Evolutionary conservation across 176 grass and related monocot species (phyloP), one percentile per base, ranked within the genome.

Genomic region (Ensete glaucum): DNA sequence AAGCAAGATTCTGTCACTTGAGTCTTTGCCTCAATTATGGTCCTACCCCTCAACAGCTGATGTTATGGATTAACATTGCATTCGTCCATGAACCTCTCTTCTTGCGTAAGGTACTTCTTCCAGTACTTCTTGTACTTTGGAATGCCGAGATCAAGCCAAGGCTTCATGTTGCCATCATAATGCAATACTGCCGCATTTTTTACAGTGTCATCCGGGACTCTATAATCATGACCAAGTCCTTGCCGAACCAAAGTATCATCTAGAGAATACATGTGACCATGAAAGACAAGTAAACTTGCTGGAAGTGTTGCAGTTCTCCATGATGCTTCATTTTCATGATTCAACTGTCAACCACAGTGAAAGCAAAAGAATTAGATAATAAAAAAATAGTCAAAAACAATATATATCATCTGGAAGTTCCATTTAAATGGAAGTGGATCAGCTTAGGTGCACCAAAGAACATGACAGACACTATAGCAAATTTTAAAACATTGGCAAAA

Each of bases 41-140:
- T 68, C 26, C 65, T 68, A 22, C 2, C 2, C 65, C 65, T 25
- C 16, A 17, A 25, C n/a, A 27, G 8, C 3, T 29, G 25, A 8
- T 14, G 9, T 34, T 68, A 68, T 15, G 26, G 9, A 68, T 68
- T 68, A 29, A 68, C 65, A 68, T 68, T 68, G 65, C 65, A 68
- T 68, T 68, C 65, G 13, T 68, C 65, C 65, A 68, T 68, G 13
- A 68, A 68, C 26, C 65, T 68, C 65, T 68, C 65, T 15, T 68
- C 65, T 29, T 48, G 65, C 14, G 11, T 68, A 34, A 68, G 57
- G 57, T 60, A 60, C n/a, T 60, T 60, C 57, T 60, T 60, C 57
- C 57, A 60, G 57, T 15, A 60, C 26, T 68, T 68, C 65, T 68
- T 68, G 26, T 68, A 68, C 65, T 68, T 68, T 13, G 65, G 19